Conservation (phyloP, 495 filamentous ascomycete genomes). For the Penicillium nucicola region DNA sequence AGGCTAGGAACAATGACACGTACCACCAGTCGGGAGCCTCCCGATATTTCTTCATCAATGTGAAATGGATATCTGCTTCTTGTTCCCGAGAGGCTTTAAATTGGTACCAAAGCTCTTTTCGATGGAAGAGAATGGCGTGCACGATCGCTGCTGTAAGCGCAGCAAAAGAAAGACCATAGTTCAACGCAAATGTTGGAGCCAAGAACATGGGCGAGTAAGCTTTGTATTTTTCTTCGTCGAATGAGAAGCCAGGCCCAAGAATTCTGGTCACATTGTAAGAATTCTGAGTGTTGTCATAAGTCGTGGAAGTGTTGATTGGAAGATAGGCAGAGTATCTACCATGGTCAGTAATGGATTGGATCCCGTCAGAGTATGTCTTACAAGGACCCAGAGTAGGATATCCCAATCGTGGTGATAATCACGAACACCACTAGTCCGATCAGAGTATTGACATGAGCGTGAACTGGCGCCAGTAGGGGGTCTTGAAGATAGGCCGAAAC, state of each 20-base stretch:
- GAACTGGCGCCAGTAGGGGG: constrained; percentile 59
- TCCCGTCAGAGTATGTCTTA: constrained; percentile 19
- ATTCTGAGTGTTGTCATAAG: constrained; percentile 59
- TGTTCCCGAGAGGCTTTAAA: constrained; percentile 49
- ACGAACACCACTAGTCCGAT: constrained; percentile 59
- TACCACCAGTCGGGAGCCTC: constrained; percentile 29
- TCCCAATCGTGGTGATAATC: constrained; percentile 40
- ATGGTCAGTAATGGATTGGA: background rate
- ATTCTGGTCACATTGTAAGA: constrained; percentile 53
- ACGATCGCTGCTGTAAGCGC: constrained; percentile 56
- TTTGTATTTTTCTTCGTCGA: constrained; percentile 54
- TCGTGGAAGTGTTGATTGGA: constrained; percentile 57
- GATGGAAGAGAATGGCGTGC: constrained; percentile 54
- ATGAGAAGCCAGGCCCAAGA: constrained; percentile 46
- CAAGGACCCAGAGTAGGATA: constrained; percentile 57
- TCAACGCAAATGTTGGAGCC: constrained; percentile 58
- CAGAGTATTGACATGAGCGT: constrained; percentile 55
- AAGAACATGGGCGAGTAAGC: constrained; percentile 61
- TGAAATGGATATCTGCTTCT: constrained; percentile 44
- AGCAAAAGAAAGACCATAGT: constrained; percentile 62
- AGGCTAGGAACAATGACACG: constrained; percentile 19
- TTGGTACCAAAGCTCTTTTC: constrained; percentile 55
- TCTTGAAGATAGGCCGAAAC: constrained; percentile 55
- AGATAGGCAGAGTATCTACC: constrained; percentile 41
- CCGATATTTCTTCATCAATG: constrained; percentile 22